Evolutionary conservation across 495 filamentous ascomycete species (phyloP).

Genomic region (Rhypophila decipiens): DNA sequence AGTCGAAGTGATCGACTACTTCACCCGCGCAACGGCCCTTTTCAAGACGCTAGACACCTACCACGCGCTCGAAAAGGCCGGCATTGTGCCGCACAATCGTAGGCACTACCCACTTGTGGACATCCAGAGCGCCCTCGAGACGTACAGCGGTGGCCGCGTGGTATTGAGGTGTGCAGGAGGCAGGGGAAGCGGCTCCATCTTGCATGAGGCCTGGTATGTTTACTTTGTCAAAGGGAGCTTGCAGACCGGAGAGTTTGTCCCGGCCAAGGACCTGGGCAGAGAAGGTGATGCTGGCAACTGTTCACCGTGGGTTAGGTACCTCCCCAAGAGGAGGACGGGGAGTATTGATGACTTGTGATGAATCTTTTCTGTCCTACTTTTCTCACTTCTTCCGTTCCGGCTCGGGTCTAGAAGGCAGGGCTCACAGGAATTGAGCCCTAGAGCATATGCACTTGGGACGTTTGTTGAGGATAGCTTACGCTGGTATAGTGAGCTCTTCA

Average conservation of each 20-base stretch:
- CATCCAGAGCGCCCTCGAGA: constrained; percentile 58
- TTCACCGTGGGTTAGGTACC: constrained; percentile 27
- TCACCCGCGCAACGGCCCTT: constrained; percentile 49
- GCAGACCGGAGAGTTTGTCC: constrained; percentile 68
- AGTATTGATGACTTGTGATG: background rate
- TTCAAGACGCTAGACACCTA: constrained; percentile 55
- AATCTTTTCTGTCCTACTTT: too few species aligned
- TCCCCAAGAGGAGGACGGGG: constrained; percentile 28
- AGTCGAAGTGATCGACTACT: constrained; percentile 59
- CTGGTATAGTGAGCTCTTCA: too few species aligned
- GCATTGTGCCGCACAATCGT: constrained; percentile 55
- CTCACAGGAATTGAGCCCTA: too few species aligned
- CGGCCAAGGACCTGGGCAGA: constrained; percentile 32
- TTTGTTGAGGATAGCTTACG: too few species aligned
- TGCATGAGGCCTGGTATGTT: constrained; percentile 82
- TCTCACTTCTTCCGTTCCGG: too few species aligned
- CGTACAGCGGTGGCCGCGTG: constrained; percentile 58
- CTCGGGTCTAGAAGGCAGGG: too few species aligned
- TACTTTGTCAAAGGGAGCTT: constrained; percentile 74
- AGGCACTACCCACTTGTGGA: constrained; percentile 58
- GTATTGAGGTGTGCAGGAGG: constrained; percentile 63
- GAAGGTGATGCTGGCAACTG: constrained; percentile 33
- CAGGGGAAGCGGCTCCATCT: constrained; percentile 29
- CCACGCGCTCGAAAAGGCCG: constrained; percentile 52
- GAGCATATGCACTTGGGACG: too few species aligned